Conservation (phyloP, 306 rosid species). For the Sindora glabra region DNA sequence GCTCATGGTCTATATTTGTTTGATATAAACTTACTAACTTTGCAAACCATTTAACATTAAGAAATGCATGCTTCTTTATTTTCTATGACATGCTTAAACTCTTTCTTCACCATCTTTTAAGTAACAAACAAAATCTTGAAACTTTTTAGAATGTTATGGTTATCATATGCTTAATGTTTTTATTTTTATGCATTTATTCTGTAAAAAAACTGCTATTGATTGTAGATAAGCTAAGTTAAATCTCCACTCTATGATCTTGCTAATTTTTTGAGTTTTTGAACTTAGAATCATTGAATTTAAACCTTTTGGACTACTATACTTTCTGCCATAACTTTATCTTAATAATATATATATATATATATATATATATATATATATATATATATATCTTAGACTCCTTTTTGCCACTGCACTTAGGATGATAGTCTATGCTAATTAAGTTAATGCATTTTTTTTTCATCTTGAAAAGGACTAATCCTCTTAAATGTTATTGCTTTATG, state of each 20-base stretch:
- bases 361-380: no score
- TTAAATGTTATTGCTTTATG: not conserved
- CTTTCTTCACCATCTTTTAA: not conserved
- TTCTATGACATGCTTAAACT: not conserved
- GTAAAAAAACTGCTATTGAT: no score
- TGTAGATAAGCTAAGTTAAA: constrained; percentile 83
- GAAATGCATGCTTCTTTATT: not conserved
- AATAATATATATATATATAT: not conserved
- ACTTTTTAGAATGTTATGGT: no score
- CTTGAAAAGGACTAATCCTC: not conserved
- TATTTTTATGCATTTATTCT: constrained; percentile 67
- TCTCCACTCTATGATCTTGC: constrained; percentile 10
- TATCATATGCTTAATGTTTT: constrained; percentile 94
- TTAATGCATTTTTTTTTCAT: not conserved
- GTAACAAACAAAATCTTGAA: no score
- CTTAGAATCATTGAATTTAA: not conserved
- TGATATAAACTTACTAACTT: constrained; percentile 4
- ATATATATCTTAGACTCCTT: no score
- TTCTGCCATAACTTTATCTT: not conserved
- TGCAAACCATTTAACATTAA: no score
- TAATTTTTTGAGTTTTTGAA: constrained; percentile 3
- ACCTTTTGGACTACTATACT: not conserved
- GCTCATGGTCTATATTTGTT: constrained; percentile 60
- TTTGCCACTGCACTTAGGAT: not conserved
- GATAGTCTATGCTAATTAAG: not conserved